Conservation (phyloP, 2,329 filamentous ascomycete genomes). For the Aspergillus fumigatiaffinis region DNA sequence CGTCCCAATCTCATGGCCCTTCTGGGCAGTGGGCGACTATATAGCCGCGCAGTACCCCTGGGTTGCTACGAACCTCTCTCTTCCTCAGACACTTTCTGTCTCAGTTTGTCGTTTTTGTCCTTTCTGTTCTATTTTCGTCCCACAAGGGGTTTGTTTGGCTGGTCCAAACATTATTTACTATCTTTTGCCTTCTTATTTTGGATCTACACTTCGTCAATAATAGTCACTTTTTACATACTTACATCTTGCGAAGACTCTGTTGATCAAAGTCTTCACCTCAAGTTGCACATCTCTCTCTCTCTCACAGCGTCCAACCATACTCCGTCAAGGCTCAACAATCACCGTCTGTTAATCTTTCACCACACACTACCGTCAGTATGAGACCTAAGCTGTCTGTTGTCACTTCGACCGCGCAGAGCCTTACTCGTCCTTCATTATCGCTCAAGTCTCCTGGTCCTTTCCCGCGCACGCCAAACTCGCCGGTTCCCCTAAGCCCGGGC, state of each 20-base stretch:
- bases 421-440: conserved; percentile 36
- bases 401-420: conserved; percentile 37
- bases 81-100: conserved; percentile 30
- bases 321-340: conserved; percentile 5
- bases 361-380: conserved; percentile 40
- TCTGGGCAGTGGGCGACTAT: conserved; percentile 16
- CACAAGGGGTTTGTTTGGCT: conserved; percentile 37
- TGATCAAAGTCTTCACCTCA: conserved; percentile 29
- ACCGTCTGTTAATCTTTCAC: conserved; percentile 4
- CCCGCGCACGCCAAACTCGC: conserved; percentile 43
- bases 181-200: conserved; percentile 19
- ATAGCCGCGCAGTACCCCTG: conserved; percentile 30
- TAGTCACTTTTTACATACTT: conserved; percentile 21
- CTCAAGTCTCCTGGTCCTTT: conserved; percentile 41
- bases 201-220: conserved; percentile 21
- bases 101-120: conserved; percentile 26
- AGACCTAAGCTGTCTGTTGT: conserved; percentile 47
- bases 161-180: conserved; percentile 37
- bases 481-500: conserved; percentile 39
- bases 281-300: conserved; percentile 6
- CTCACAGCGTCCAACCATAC: conserved; percentile 1
- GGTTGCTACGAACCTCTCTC: conserved; percentile 9
- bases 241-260: conserved; percentile 28
- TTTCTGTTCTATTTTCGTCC: conserved; percentile 32
- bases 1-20: not conserved